phyloP scores from a whole-genome alignment of 306 rosid genomes.

The Lathyrus sativus region DNA sequence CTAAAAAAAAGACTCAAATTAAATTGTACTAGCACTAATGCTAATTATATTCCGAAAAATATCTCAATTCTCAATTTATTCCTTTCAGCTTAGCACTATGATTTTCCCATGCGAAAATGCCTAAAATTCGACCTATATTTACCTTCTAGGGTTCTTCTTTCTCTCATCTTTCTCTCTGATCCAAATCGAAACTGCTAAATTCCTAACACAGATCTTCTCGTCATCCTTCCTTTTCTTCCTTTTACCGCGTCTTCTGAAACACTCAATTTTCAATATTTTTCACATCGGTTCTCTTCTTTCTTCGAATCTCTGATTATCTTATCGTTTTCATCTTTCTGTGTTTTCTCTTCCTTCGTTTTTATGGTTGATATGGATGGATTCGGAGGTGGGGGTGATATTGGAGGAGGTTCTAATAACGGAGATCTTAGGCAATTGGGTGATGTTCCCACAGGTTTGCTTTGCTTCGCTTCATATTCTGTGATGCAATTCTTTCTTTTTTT shows the following conservation, averaged over 20 bases:
- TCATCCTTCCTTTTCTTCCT: constrained; percentile 25
- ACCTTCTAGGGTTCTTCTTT: constrained; percentile 23
- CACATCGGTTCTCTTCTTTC: constrained; percentile 38
- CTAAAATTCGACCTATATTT: constrained; percentile 3
- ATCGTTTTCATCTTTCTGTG: constrained; percentile 34
- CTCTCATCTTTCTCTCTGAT: constrained; percentile 33
- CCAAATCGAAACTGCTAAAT: constrained; percentile 46
- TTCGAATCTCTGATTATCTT: constrained; percentile 33
- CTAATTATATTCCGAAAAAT: no score
- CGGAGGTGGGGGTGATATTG: constrained; percentile 65
- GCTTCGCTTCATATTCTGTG: constrained; percentile 26
- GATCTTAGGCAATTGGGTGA: constrained; percentile 62
- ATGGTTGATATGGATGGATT: constrained; percentile 78
- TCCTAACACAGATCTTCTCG: constrained; percentile 51
- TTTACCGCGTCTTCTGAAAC: constrained; percentile 41
- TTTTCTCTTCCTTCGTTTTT: constrained; percentile 24
- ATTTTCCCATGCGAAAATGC: no score
- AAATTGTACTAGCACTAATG: no score
- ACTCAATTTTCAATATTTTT: constrained; percentile 35
- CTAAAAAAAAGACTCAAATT: no score
- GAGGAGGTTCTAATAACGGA: constrained; percentile 54
- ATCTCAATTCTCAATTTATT: no score
- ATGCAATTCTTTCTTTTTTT: background rate
- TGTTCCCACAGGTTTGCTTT: constrained; percentile 68
- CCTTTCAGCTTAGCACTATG: no score